Percentiles rank a stretch among this genome's conserved stretches.
These are phyloP conservation scores for Paradendryphiella salina DNA, from an alignment of 2,329 filamentous ascomycete genomes.

Conservation along the genomic window DNA sequence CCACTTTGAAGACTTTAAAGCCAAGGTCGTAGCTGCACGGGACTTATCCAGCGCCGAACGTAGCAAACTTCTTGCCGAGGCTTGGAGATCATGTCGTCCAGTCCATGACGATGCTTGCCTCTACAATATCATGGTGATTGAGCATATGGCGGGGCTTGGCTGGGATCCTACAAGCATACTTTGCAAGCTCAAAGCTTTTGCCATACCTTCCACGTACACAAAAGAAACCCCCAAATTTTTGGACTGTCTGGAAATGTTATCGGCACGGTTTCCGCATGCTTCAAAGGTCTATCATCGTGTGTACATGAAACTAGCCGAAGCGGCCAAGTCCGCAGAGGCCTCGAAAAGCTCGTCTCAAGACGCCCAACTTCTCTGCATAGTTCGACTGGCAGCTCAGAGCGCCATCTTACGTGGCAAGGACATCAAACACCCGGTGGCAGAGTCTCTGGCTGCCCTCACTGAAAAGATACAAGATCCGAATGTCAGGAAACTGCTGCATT, in stretches of 20 bases:
- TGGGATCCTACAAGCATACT: slow-evolving; percentile 16
- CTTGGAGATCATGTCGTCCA: slow-evolving; percentile 15
- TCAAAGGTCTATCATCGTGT: slow-evolving; percentile 8
- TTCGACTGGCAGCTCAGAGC: slow-evolving; percentile 20
- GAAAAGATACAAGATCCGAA: slow-evolving; percentile 12
- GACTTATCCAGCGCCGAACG: not conserved
- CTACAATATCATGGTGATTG: slow-evolving; percentile 17
- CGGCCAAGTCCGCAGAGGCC: slow-evolving; percentile 1
- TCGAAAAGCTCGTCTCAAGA: slow-evolving; percentile 13
- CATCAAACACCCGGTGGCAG: not conserved
- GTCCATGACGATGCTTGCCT: slow-evolving; percentile 5
- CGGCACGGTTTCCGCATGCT: slow-evolving; percentile 5
- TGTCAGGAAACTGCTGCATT: slow-evolving; percentile 3
- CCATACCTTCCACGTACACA: slow-evolving; percentile 16
- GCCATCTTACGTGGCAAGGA: slow-evolving; percentile 1
- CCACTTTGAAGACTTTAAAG: slow-evolving; percentile 18
- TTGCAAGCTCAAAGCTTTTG: slow-evolving; percentile 5
- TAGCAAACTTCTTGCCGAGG: slow-evolving; percentile 1
- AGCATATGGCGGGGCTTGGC: slow-evolving; percentile 12
- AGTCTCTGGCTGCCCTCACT: slow-evolving; percentile 7
- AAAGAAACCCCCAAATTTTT: slow-evolving; percentile 17
- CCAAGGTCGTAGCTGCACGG: slow-evolving; percentile 3
- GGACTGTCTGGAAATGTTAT: slow-evolving; percentile 14
- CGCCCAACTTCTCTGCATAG: slow-evolving; percentile 13
- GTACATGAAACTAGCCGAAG: slow-evolving; percentile 17